Evolutionary conservation across 1,284 basidiomycete genomes (phyloP).

Genomic region (Cryptococcus maquisensis): DNA sequence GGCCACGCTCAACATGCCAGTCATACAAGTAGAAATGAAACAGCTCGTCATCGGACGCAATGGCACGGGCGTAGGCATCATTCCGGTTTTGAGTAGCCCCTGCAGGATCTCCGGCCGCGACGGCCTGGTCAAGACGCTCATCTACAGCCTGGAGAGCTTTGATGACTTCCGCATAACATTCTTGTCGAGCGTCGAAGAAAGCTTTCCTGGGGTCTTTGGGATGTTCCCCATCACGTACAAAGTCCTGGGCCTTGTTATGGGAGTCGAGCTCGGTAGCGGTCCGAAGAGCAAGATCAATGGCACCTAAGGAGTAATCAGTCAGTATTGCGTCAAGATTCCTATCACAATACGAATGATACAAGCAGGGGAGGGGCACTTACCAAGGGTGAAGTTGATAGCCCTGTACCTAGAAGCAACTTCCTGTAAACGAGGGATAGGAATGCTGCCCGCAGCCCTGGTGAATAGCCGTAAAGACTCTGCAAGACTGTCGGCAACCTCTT

Average conservation of each 20-base stretch:
- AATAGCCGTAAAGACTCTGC: conserved; percentile 81
- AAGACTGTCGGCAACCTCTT: conserved; percentile 69
- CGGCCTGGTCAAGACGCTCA: conserved; percentile 47
- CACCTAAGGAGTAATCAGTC: conserved; percentile 54
- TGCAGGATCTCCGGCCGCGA: conserved; percentile 17
- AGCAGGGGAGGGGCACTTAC: conserved; percentile 48
- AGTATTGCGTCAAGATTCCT: neutral
- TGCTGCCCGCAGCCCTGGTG: conserved; percentile 74
- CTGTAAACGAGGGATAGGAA: conserved; percentile 77
- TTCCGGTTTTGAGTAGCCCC: conserved; percentile 42
- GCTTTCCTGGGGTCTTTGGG: conserved; percentile 59
- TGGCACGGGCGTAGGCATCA: conserved; percentile 57
- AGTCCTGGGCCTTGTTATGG: conserved; percentile 70
- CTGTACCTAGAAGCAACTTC: conserved; percentile 85
- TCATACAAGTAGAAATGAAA: conserved; percentile 94
- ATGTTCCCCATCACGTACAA: conserved; percentile 65
- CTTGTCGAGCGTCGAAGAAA: conserved; percentile 60
- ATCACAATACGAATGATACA: too few species aligned
- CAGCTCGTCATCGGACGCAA: conserved; percentile 79
- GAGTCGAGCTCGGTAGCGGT: conserved; percentile 79
- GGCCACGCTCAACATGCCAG: conserved; percentile 75
- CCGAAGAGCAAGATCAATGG: conserved; percentile 77
- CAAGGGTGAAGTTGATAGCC: conserved; percentile 73
- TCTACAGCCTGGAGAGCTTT: conserved; percentile 79
- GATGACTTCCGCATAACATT: conserved; percentile 77